Evolutionary conservation across 176 grass and related monocot species (phyloP), one percentile per base, ranked within the genome.

Genomic region (Alloteropsis semialata): DNA sequence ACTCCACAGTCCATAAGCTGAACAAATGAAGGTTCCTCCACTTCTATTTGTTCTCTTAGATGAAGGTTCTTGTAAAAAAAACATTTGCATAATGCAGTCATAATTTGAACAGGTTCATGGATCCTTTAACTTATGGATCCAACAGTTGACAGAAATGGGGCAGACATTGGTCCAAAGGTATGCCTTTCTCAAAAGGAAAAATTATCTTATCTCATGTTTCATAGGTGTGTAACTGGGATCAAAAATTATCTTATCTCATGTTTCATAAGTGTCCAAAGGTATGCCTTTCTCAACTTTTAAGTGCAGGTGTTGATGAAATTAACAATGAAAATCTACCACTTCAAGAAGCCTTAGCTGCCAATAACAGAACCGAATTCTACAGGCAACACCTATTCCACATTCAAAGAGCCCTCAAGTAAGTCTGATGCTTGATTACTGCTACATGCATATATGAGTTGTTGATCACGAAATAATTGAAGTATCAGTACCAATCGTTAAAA

Each of bases 71-170:
- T 62, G 30, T 15, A 65, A 53, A 63, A 9, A n/a, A 38, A 32
- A 54, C 63, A 54, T 50, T 43, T 38, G 44, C 33, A 54, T 66
- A 48, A n/a, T 58, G 72, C 7, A 69, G 11, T 46, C 43, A 65
- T 21, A 89, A 85, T 77, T 48, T 86, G 16, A 64, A 64, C 64
- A 98, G 96, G 92, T 98, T 95, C 84, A 98, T 98, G 90, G 84
- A 91, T 81, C 92, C 96, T 56, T 69, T 98, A 70, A 88, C 80
- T 2, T 88, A n/a, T n/a, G n/a, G n/a, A n/a, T n/a, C n/a, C 49
- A 49, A 54, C 75, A 94, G 92, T 89, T 50, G 86, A 89, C 33
- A 84, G 92, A 84, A 94, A 92, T 55, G 95, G 95, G 66, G 87
- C 51, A 59, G 37, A 59, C 63, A 97, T 97, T 76, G 95, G 95